Percentiles rank a stretch among this genome's conserved stretches.
These are phyloP conservation scores for Collariella sp. DNA, from an alignment of 495 filamentous ascomycete genomes.

Conservation along the genomic window DNA sequence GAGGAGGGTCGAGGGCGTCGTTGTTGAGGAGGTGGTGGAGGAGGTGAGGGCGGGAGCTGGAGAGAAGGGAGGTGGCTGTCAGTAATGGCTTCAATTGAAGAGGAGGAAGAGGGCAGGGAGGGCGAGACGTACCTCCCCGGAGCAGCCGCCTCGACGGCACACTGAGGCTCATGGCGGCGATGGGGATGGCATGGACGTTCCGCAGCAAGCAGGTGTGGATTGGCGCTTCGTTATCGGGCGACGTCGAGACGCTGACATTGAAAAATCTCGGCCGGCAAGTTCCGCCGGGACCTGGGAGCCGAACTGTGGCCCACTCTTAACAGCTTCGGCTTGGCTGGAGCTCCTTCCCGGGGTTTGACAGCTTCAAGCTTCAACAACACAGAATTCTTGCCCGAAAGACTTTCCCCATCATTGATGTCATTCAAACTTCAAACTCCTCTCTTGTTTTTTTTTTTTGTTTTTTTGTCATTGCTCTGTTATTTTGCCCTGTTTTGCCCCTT, in stretches of 20 bases:
- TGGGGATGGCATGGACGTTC: conserved; percentile 18
- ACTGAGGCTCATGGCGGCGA: conserved; percentile 37
- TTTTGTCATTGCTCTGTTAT: neutral
- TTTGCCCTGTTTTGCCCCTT: too few species aligned
- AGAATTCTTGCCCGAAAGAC: neutral
- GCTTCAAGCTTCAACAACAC: neutral
- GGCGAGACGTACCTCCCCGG: conserved; percentile 27
- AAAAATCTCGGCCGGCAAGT: conserved; percentile 25
- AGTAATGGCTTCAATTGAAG: neutral
- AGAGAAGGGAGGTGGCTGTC: neutral
- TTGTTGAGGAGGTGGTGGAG: neutral
- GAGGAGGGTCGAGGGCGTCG: conserved; percentile 15
- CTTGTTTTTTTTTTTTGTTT: neutral
- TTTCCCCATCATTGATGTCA: neutral
- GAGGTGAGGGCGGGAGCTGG: conserved; percentile 12
- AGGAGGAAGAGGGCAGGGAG: neutral
- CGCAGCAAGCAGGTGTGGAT: neutral
- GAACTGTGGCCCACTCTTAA: conserved; percentile 1
- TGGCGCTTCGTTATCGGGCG: neutral
- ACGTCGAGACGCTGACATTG: neutral
- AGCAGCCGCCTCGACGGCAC: conserved; percentile 37
- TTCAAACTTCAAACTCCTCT: too few species aligned
- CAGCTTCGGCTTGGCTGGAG: neutral
- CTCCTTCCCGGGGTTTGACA: neutral
- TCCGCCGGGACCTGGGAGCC: conserved; percentile 15